Evolutionary conservation across 306 rosid genomes (phyloP).

Genomic region (Fragaria nilgerrensis): DNA sequence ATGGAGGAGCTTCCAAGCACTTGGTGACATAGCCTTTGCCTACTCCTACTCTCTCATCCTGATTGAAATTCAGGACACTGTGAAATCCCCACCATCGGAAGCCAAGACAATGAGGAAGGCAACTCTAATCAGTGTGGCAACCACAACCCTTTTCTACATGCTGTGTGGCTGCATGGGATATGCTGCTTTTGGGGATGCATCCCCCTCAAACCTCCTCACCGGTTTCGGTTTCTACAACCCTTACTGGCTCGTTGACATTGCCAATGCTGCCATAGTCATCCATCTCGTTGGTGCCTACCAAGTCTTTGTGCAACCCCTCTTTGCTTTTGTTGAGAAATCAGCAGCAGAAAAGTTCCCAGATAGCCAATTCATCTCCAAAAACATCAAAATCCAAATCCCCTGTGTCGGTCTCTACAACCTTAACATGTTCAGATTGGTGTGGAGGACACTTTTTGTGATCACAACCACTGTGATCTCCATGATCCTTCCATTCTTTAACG

Average conservation of each 20-base stretch:
- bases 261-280: slow-evolving; percentile 74
- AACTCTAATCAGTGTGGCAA: slow-evolving; percentile 43
- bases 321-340: slow-evolving; percentile 60
- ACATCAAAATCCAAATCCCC: slow-evolving; percentile 47
- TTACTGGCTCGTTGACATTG: slow-evolving; percentile 77
- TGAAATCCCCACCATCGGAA: slow-evolving; percentile 82
- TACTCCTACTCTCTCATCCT: slow-evolving; percentile 81
- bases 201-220: slow-evolving; percentile 84
- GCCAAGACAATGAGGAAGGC: slow-evolving; percentile 86
- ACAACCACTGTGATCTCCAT: slow-evolving; percentile 61
- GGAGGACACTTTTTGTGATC: slow-evolving; percentile 63
- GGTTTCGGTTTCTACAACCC: slow-evolving; percentile 85
- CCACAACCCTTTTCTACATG: slow-evolving; percentile 68
- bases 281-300: slow-evolving; percentile 91
- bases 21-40: slow-evolving; percentile 87
- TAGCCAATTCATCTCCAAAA: slow-evolving; percentile 37
- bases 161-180: slow-evolving; percentile 82
- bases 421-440: slow-evolving; percentile 49
- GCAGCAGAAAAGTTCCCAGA: slow-evolving; percentile 43
- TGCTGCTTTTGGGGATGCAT: slow-evolving; percentile 73
- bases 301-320: slow-evolving; percentile 74
- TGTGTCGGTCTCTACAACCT: slow-evolving; percentile 37
- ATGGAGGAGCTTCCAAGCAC: slow-evolving; percentile 82
- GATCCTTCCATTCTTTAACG: slow-evolving; percentile 83
- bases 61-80: slow-evolving; percentile 90